Evolutionary conservation across 495 filamentous ascomycete species (phyloP), one percentile per base, ranked within the genome.

Genomic region (Tuber magnatum): DNA sequence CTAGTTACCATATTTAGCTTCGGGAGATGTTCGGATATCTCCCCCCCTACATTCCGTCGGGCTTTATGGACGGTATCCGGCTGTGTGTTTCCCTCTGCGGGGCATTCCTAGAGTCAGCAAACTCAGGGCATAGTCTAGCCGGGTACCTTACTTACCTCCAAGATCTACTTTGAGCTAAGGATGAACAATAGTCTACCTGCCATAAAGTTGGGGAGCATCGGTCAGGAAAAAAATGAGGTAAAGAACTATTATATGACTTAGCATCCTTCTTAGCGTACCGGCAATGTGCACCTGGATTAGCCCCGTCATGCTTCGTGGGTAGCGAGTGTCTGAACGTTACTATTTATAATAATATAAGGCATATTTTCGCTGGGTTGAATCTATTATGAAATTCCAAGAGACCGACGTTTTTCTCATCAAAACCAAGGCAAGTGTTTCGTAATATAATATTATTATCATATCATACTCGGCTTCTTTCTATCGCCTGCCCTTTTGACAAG

Each of bases 281-380:
- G 24, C 16, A 28, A 4, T 61, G 51, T 14, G 51, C 51, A 32
- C 28, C n/a, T 61, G 51, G 16, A 28, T 61, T 16, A n/a, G 51
- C n/a, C 1, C n/a, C 10, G n/a, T 32, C n/a, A 61, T 61, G 51
- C 51, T 32, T 61, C 51, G 10, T 61, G 12, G 51, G 51, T 51
- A 16, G 51, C 12, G 51, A 4, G 32, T 61, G 9, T n/a, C 56
- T 6, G 14, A 38, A 73, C 28, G 38, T 43, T 76, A 48, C 46
- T 24, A 70, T 69, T 69, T 76, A 38, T 76, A 51, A 40, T 18
- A 16, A 35, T 48, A 22, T 76, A 44, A 44, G 32, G 44, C 28
- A 43, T 70, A 20, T 76, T 70, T 14, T 32, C 1, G 1, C n/a
- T 56, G 48, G 5, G 22, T 0, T 28, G 28, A 35, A 65, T 18